Percentiles rank a stretch among this genome's conserved stretches.
Evolutionary conservation across 768 basidiomycete genomes (phyloP).

Genomic region (Macrocybe gigantea): DNA sequence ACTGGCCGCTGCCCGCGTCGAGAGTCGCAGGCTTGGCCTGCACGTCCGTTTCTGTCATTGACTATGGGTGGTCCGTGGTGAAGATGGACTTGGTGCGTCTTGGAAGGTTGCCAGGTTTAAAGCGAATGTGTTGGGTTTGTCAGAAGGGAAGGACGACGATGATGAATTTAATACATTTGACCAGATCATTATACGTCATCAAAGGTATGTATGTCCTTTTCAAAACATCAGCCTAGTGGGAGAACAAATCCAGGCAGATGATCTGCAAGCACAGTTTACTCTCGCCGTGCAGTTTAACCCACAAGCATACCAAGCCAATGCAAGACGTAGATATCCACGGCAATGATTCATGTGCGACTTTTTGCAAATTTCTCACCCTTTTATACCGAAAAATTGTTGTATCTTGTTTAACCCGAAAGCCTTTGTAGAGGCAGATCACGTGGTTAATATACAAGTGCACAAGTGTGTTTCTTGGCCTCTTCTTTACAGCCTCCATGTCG

Average conservation of each 20-base stretch:
- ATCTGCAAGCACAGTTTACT: conserved; percentile 45
- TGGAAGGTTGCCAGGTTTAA: too few relatives aligned
- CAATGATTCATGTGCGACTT: conserved; percentile 15
- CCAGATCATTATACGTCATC: neutral
- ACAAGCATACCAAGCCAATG: conserved; percentile 38
- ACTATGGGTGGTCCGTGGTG: too few relatives aligned
- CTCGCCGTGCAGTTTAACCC: conserved; percentile 71
- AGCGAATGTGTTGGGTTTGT: neutral
- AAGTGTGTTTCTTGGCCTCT: neutral
- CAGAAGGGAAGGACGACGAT: neutral
- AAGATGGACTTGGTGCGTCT: too few relatives aligned
- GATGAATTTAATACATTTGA: neutral
- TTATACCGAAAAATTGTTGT: conserved; percentile 1
- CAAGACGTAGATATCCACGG: conserved; percentile 64
- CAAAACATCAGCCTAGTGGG: conserved; percentile 42
- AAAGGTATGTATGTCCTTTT: conserved; percentile 30
- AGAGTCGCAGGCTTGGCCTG: too few relatives aligned
- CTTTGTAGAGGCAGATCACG: neutral
- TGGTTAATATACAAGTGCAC: neutral
- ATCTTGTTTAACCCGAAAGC: conserved; percentile 1
- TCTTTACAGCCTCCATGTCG: conserved; percentile 15
- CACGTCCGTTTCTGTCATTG: too few relatives aligned
- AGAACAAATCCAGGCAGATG: conserved; percentile 37
- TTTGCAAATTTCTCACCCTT: neutral
- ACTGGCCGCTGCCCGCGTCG: conserved; percentile 31